These are phyloP conservation scores for Inonotus hispidus DNA, from an alignment of 1,284 basidiomycete species.

Conservation along the genomic window DNA sequence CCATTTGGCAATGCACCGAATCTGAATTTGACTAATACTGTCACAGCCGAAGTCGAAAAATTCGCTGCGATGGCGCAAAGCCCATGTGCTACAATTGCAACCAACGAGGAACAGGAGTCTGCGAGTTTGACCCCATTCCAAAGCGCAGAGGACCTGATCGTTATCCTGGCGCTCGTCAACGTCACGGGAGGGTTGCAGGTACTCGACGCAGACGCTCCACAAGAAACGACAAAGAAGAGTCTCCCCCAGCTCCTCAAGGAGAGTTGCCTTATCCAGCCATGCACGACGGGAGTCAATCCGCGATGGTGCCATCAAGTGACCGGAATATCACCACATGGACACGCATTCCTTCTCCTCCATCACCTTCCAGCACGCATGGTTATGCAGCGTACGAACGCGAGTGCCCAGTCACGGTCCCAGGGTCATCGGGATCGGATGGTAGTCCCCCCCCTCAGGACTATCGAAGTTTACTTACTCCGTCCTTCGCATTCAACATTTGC, in stretches of 20 bases:
- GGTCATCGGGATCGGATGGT: neutral
- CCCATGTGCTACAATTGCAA: constrained; percentile 68
- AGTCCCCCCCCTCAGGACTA: neutral
- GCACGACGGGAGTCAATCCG: neutral
- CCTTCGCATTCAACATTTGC: neutral
- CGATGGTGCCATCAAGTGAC: neutral
- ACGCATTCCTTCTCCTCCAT: constrained; percentile 1
- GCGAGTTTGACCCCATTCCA: constrained; percentile 61
- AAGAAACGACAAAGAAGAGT: neutral
- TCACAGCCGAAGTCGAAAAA: constrained; percentile 67
- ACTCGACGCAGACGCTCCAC: neutral
- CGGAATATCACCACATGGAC: neutral
- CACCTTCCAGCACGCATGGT: neutral
- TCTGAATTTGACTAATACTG: constrained; percentile 6
- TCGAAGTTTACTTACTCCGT: neutral
- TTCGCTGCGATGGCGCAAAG: constrained; percentile 74
- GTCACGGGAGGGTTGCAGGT: constrained; percentile 1
- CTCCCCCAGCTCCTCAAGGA: neutral
- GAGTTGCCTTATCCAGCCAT: neutral
- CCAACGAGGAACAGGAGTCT: constrained; percentile 39
- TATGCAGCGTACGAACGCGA: neutral
- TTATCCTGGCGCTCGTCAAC: constrained; percentile 13
- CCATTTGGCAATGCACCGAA: constrained; percentile 1
- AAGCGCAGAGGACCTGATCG: constrained; percentile 44
- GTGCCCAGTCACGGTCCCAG: neutral